phyloP scores from a whole-genome alignment of 257 asterid species.

The Phtheirospermum japonicum region DNA sequence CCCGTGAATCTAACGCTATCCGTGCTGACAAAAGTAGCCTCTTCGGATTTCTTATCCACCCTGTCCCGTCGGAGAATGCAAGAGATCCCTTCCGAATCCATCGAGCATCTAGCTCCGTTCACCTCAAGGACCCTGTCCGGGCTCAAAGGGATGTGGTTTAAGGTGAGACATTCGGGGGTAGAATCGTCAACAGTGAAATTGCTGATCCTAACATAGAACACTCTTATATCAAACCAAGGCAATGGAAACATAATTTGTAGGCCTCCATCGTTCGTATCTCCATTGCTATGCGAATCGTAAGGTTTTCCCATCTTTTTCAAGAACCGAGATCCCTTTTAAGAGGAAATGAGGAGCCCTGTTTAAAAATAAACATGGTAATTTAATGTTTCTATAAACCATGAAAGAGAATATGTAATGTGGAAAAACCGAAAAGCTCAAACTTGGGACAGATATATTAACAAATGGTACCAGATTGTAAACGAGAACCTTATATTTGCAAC shows the following conservation, averaged over 20 bases:
- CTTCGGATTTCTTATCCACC: constrained; percentile 77
- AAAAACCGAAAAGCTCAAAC: too few relatives aligned
- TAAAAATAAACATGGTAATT: constrained; percentile 5
- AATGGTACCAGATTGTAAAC: too few relatives aligned
- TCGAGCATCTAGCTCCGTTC: constrained; percentile 62
- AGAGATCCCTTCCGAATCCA: constrained; percentile 54
- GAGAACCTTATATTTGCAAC: too few relatives aligned
- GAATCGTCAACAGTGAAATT: constrained; percentile 59
- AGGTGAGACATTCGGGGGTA: constrained; percentile 64
- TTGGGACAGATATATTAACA: neutral
- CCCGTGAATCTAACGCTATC: constrained; percentile 65
- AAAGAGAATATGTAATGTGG: too few relatives aligned
- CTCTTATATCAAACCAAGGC: constrained; percentile 56
- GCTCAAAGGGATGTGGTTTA: constrained; percentile 63
- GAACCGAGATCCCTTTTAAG: constrained; percentile 25
- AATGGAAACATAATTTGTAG: constrained; percentile 35
- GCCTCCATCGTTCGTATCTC: too few relatives aligned
- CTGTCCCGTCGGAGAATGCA: constrained; percentile 72
- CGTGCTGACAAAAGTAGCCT: constrained; percentile 86
- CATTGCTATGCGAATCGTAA: constrained; percentile 43
- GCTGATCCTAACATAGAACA: constrained; percentile 77
- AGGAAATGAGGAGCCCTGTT: constrained; percentile 29
- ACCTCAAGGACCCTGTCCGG: constrained; percentile 74
- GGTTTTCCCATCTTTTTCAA: constrained; percentile 52
- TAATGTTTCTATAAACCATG: constrained; percentile 1